Evolutionary conservation across 164 flowering plant species (phyloP).

Genomic region (Dillenia turbinata): DNA sequence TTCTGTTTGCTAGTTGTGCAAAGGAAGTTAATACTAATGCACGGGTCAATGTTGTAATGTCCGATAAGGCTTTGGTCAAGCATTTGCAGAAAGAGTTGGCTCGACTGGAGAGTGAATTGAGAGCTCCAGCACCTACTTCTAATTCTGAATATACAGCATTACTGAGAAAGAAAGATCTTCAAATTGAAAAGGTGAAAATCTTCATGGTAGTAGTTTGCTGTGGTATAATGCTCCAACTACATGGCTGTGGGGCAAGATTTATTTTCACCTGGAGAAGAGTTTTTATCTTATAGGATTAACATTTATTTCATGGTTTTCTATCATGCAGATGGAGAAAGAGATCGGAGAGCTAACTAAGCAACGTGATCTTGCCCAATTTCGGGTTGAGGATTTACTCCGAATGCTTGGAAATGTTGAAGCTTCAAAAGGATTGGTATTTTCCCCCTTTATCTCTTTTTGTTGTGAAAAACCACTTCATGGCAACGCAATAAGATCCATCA

Average conservation of each 20-base stretch:
- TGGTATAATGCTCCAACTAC: too few species aligned
- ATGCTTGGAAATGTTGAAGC: conserved; percentile 44
- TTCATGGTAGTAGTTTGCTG: too few species aligned
- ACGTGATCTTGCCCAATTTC: conserved; percentile 82
- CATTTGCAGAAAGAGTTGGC: conserved; percentile 75
- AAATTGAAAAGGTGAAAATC: conserved; percentile 72
- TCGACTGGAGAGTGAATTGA: conserved; percentile 65
- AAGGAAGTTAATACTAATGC: conserved; percentile 67
- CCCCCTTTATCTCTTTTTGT: neutral
- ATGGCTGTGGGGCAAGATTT: too few species aligned
- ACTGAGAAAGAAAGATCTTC: conserved; percentile 77
- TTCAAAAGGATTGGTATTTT: conserved; percentile 41
- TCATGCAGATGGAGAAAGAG: conserved; percentile 83
- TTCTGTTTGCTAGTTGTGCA: conserved; percentile 66
- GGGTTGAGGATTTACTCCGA: conserved; percentile 66
- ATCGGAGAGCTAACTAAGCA: conserved; percentile 66
- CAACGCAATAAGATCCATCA: too few species aligned
- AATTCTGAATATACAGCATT: conserved; percentile 41
- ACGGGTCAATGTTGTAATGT: conserved; percentile 72
- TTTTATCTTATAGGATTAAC: conserved; percentile 4
- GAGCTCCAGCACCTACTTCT: conserved; percentile 42
- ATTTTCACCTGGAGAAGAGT: neutral
- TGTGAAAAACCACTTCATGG: neutral
- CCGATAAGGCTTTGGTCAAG: conserved; percentile 78
- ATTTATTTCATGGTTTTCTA: conserved; percentile 6